phyloP scores from a whole-genome alignment of 1,139 yeast species.

The Wickerhamomyces sp. region DNA sequence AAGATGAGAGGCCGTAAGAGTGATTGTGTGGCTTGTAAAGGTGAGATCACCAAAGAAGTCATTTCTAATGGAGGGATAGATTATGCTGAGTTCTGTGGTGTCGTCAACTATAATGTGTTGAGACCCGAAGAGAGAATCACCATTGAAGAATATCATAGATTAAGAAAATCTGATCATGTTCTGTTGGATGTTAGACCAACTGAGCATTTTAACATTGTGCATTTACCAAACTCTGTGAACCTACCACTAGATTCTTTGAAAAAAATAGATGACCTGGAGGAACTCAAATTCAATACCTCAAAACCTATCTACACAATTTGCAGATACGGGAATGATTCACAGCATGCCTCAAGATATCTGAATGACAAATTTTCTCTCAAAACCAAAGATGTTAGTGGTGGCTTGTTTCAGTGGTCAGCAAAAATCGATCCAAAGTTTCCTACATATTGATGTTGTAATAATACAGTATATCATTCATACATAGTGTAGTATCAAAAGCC shows the following conservation, averaged over 20 bases:
- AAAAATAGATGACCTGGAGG: slow-evolving; percentile 28
- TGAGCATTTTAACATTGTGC: slow-evolving; percentile 68
- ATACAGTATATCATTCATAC: slow-evolving; percentile 14
- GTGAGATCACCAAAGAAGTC: slow-evolving; percentile 37
- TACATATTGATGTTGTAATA: slow-evolving; percentile 40
- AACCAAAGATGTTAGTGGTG: slow-evolving; percentile 70
- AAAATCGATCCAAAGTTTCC: slow-evolving; percentile 63
- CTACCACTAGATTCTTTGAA: slow-evolving; percentile 53
- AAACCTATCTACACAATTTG: slow-evolving; percentile 52
- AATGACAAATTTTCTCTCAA: slow-evolving; percentile 42
- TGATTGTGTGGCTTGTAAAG: slow-evolving; percentile 65
- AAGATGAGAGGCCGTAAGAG: slow-evolving; percentile 70
- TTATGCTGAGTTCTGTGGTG: slow-evolving; percentile 75
- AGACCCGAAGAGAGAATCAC: slow-evolving; percentile 42
- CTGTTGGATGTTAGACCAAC: slow-evolving; percentile 78
- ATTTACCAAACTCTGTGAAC: slow-evolving; percentile 56
- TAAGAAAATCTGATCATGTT: slow-evolving; percentile 23
- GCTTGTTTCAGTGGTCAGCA: slow-evolving; percentile 66
- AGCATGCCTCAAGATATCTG: slow-evolving; percentile 60
- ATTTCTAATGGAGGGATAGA: slow-evolving; percentile 48
- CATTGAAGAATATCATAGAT: slow-evolving; percentile 37
- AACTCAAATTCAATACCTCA: slow-evolving; percentile 15
- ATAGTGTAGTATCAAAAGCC: slow-evolving; percentile 63
- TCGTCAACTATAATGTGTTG: slow-evolving; percentile 42
- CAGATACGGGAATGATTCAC: slow-evolving; percentile 90